Conservation (phyloP, 2,329 filamentous ascomycete species). For the Mariannaea sp. region DNA sequence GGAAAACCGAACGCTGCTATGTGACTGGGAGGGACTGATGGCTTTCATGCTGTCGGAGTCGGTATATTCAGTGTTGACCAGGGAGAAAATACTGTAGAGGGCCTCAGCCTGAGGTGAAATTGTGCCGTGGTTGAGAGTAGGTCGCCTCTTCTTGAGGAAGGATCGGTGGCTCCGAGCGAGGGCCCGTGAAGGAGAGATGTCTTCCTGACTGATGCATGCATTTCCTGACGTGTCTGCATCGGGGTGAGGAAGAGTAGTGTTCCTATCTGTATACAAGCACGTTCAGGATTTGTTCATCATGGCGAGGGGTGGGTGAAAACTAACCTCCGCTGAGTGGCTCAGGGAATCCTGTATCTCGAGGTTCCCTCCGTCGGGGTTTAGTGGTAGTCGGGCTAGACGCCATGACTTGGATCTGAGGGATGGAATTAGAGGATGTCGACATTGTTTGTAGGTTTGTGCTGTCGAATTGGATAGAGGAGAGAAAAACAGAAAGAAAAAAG, state of each 20-base stretch:
- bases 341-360: conserved; percentile 57
- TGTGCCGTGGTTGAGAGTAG: conserved; percentile 52
- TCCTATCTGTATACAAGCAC: conserved; percentile 47
- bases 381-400: conserved; percentile 25
- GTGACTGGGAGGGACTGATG: conserved; percentile 36
- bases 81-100: conserved; percentile 42
- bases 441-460: conserved; percentile 9
- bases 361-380: conserved; percentile 33
- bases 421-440: conserved; percentile 16
- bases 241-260: conserved; percentile 66
- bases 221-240: conserved; percentile 63
- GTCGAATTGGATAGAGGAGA: neutral
- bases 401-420: conserved; percentile 38
- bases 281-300: conserved; percentile 14
- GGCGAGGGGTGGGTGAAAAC: conserved; percentile 26
- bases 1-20: conserved; percentile 39
- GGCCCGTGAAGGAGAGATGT: conserved; percentile 52
- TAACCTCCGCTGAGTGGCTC: conserved; percentile 55
- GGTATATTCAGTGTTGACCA: conserved; percentile 35
- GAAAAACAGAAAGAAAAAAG: neutral
- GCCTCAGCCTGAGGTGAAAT: conserved; percentile 46
- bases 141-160: conserved; percentile 52
- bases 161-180: conserved; percentile 51
- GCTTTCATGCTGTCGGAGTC: conserved; percentile 31
- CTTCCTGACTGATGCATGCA: conserved; percentile 60